Evolutionary conservation across 768 basidiomycete genomes (phyloP).

Genomic region (Agaricus blazei): DNA sequence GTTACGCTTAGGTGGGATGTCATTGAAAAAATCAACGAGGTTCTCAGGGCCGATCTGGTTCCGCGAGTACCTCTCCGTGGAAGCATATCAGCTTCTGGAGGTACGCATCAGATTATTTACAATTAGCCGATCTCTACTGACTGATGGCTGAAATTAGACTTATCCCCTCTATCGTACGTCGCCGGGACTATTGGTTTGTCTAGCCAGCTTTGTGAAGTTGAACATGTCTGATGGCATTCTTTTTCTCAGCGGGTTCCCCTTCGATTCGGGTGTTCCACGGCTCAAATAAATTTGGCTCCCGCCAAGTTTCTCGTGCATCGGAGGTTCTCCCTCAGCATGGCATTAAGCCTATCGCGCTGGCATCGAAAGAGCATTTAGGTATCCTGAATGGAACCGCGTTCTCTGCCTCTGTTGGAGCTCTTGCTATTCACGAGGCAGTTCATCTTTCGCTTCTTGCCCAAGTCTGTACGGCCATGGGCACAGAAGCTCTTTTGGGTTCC

Average conservation of each 20-base stretch:
- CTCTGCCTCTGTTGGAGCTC: conserved; percentile 65
- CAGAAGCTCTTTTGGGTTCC: conserved; percentile 68
- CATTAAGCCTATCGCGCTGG: conserved; percentile 54
- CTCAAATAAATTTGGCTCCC: conserved; percentile 40
- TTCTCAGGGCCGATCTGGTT: conserved; percentile 59
- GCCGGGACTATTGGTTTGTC: conserved; percentile 57
- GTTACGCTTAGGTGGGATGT: conserved; percentile 51
- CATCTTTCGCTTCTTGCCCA: conserved; percentile 59
- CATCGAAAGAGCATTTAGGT: conserved; percentile 65
- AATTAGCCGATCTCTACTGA: conserved; percentile 1
- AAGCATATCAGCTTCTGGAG: conserved; percentile 76
- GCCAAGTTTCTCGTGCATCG: conserved; percentile 45
- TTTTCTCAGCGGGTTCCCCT: conserved; percentile 41
- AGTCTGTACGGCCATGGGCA: conserved; percentile 75
- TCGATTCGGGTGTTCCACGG: conserved; percentile 63
- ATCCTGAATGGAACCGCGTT: conserved; percentile 76
- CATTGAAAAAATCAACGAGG: conserved; percentile 61
- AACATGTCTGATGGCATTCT: neutral
- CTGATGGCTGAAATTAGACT: conserved; percentile 24
- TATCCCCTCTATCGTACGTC: conserved; percentile 53
- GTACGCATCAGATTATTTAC: conserved; percentile 26
- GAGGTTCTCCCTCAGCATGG: conserved; percentile 47
- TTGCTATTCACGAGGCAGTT: conserved; percentile 67
- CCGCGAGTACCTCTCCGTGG: conserved; percentile 78
- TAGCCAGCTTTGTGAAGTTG: neutral